Evolutionary conservation across 1,284 basidiomycete genomes (phyloP).

Genomic region (Ustilago vetiveriae): DNA sequence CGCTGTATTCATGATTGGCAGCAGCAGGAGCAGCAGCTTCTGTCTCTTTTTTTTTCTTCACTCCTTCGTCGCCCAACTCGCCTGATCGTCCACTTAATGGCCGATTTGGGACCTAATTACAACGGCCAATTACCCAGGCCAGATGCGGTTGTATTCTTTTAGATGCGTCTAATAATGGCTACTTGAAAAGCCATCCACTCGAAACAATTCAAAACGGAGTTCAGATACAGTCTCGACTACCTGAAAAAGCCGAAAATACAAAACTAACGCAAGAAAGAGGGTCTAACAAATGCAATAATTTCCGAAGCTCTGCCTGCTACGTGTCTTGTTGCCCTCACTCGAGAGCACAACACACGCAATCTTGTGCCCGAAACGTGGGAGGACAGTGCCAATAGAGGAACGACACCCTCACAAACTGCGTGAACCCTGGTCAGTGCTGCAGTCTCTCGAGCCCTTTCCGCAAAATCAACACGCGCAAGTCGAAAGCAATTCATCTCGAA

Average conservation of each 20-base stretch:
- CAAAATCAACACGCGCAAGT: constrained; percentile 8
- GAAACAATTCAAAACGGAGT: not conserved
- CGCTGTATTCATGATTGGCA: too few relatives aligned
- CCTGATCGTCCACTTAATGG: constrained; percentile 17
- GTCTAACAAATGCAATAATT: not conserved
- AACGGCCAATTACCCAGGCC: not conserved
- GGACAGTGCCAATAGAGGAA: too few relatives aligned
- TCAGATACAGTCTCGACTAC: too few relatives aligned
- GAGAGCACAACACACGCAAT: constrained; percentile 8
- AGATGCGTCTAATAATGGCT: not conserved
- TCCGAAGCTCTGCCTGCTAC: not conserved
- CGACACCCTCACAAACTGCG: too few relatives aligned
- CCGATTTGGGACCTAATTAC: not conserved
- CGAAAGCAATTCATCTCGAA: not conserved
- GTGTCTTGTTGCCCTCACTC: constrained; percentile 2
- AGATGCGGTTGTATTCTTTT: not conserved
- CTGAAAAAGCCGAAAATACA: too few relatives aligned
- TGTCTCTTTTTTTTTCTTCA: too few relatives aligned
- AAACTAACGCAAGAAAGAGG: not conserved
- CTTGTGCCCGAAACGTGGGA: constrained; percentile 3
- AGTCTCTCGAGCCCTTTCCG: not conserved
- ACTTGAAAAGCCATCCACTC: not conserved
- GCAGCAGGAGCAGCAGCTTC: not conserved
- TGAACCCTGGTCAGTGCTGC: not conserved
- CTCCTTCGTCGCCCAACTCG: constrained; percentile 16